Conservation (phyloP, 2,329 filamentous ascomycete species). For the Leptographium procerum region DNA sequence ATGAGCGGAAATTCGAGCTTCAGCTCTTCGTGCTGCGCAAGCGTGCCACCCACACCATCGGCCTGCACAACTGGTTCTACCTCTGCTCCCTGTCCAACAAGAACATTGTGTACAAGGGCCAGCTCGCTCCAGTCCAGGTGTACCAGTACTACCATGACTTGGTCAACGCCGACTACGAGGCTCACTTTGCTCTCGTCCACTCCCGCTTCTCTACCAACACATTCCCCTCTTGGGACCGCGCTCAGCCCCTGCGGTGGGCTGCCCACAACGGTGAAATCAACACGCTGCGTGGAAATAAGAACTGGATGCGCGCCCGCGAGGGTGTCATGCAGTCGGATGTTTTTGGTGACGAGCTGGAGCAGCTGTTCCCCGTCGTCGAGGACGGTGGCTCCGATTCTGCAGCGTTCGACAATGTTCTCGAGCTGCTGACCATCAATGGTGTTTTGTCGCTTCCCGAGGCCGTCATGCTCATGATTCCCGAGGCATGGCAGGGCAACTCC, state of each 20-base stretch:
- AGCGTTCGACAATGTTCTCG: conserved; percentile 92
- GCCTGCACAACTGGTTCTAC: conserved; percentile 98
- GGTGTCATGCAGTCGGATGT: conserved; percentile 87
- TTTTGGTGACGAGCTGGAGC: conserved; percentile 85
- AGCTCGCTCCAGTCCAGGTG: conserved; percentile 85
- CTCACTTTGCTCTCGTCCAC: conserved; percentile 91
- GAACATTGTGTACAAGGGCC: conserved; percentile 98
- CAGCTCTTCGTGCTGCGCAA: conserved; percentile 93
- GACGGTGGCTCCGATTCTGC: conserved; percentile 95
- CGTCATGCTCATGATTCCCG: conserved; percentile 97
- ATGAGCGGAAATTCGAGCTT: conserved; percentile 77
- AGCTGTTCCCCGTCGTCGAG: conserved; percentile 87
- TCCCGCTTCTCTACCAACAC: conserved; percentile 98
- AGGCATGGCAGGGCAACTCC: conserved; percentile 92
- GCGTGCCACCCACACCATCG: conserved; percentile 86
- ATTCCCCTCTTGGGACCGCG: conserved; percentile 96
- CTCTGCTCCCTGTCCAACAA: conserved; percentile 93
- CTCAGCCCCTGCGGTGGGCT: conserved; percentile 90
- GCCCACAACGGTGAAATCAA: conserved; percentile 99
- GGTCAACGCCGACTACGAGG: conserved; percentile 93
- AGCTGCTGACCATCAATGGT: conserved; percentile 88
- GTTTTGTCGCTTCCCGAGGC: conserved; percentile 91
- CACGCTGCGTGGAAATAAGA: conserved; percentile 94
- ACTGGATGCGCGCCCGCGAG: conserved; percentile 97
- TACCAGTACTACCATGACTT: conserved; percentile 98